phyloP scores from a whole-genome alignment of 805 yeast genomes.

The Yarrowia hollandica region DNA sequence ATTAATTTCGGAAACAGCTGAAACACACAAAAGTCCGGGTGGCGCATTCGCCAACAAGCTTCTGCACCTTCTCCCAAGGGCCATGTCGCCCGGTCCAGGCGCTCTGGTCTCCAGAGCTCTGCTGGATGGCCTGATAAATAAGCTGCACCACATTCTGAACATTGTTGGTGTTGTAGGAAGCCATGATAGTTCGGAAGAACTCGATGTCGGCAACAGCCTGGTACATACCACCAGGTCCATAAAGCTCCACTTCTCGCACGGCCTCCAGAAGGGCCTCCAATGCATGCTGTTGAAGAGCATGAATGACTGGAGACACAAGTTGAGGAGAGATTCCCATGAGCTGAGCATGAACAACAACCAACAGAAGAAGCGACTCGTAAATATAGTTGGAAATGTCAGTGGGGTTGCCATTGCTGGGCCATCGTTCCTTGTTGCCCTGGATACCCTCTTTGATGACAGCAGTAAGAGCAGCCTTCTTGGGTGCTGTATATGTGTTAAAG shows the following conservation, averaged over 20 bases:
- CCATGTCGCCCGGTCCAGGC: conserved; percentile 37
- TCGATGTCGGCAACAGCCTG: conserved; percentile 57
- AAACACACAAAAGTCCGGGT: conserved; percentile 14
- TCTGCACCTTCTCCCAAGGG: conserved; percentile 36
- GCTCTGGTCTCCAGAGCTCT: conserved; percentile 35
- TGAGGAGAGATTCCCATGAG: conserved; percentile 52
- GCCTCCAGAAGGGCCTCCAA: conserved; percentile 44
- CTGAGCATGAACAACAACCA: conserved; percentile 55
- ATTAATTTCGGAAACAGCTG: conserved; percentile 14
- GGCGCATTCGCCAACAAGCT: conserved; percentile 31
- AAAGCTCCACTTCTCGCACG: conserved; percentile 48
- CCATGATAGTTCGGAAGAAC: conserved; percentile 48
- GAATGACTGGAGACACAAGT: conserved; percentile 49
- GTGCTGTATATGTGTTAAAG: conserved; percentile 54
- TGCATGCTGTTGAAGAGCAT: conserved; percentile 48
- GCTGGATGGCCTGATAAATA: conserved; percentile 39
- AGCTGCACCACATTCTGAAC: conserved; percentile 36
- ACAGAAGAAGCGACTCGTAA: conserved; percentile 50
- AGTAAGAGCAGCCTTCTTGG: conserved; percentile 48
- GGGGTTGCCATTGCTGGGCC: conserved; percentile 44
- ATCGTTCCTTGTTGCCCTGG: conserved; percentile 42
- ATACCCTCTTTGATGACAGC: conserved; percentile 48
- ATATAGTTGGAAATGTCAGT: conserved; percentile 45
- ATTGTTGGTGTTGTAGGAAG: conserved; percentile 36
- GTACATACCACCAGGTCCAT: conserved; percentile 50